Conservation (phyloP, 768 basidiomycete genomes). For the Coprinellus aureogranulatus region DNA sequence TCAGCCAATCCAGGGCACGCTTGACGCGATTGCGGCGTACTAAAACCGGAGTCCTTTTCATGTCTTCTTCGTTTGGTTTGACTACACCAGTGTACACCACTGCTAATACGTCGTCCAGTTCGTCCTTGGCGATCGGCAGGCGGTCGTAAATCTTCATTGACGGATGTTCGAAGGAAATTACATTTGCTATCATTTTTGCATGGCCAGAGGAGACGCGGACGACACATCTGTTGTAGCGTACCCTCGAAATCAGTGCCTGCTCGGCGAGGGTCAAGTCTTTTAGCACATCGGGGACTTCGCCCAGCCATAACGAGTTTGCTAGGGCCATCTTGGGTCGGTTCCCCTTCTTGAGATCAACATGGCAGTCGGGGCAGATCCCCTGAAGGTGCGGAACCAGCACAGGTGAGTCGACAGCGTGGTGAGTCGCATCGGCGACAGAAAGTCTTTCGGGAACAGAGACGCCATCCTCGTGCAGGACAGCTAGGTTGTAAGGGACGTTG, state of each 20-base stretch:
- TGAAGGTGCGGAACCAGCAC: background rate
- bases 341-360: background rate
- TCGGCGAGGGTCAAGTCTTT: slow-evolving; percentile 25
- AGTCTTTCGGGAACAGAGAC: background rate
- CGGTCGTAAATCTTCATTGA: slow-evolving; percentile 22
- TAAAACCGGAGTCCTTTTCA: slow-evolving; percentile 1
- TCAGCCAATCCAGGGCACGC: slow-evolving; percentile 33
- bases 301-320: slow-evolving; percentile 35
- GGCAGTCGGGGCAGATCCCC: background rate
- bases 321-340: slow-evolving; percentile 14
- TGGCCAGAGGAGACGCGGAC: slow-evolving; percentile 25
- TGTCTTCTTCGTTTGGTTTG: background rate
- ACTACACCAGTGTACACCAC: slow-evolving; percentile 1
- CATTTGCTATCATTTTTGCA: slow-evolving; percentile 28
- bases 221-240: slow-evolving; percentile 27
- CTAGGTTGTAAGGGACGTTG: background rate
- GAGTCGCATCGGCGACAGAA: background rate
- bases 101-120: slow-evolving; percentile 22
- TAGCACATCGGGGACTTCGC: slow-evolving; percentile 27
- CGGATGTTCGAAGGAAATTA: slow-evolving; percentile 26
- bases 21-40: slow-evolving; percentile 24
- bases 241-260: slow-evolving; percentile 22
- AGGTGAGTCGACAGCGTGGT: background rate
- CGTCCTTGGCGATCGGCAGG: slow-evolving; percentile 21
- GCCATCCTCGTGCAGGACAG: background rate